Conservation (phyloP, 805 yeast species). For the Grigorovia transvaalensis region DNA sequence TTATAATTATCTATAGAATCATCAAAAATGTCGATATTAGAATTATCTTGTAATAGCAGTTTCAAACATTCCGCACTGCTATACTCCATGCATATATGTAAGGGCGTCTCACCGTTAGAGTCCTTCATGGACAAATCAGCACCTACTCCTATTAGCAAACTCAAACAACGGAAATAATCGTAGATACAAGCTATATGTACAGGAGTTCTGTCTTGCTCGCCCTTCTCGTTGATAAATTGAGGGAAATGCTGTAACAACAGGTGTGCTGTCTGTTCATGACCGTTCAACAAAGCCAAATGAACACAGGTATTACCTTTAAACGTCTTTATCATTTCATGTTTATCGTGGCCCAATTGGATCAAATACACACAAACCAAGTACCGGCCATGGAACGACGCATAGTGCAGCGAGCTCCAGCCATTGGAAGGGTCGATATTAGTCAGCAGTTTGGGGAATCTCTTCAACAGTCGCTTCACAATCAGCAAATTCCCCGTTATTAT, state of each 20-base stretch:
- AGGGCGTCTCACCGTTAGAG: conserved; percentile 65
- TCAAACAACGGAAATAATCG: conserved; percentile 55
- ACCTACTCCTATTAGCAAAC: conserved; percentile 57
- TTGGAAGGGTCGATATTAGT: conserved; percentile 56
- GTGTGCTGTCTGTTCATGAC: conserved; percentile 65
- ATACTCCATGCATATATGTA: conserved; percentile 71
- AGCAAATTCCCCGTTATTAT: conserved; percentile 50
- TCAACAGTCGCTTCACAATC: conserved; percentile 54
- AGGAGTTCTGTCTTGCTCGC: conserved; percentile 45
- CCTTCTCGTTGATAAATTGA: conserved; percentile 39
- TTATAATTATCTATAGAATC: conserved; percentile 44
- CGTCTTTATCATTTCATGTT: conserved; percentile 38
- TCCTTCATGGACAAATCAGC: conserved; percentile 70
- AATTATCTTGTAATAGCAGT: conserved; percentile 34
- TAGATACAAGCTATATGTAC: conserved; percentile 56
- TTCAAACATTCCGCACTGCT: conserved; percentile 52
- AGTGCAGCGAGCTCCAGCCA: conserved; percentile 81
- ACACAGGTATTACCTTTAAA: conserved; percentile 54
- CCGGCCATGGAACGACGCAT: conserved; percentile 66
- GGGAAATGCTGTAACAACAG: conserved; percentile 58
- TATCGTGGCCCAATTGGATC: conserved; percentile 47
- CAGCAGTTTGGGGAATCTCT: conserved; percentile 57
- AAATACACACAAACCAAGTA: conserved; percentile 55
- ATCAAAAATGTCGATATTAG: conserved; percentile 25
- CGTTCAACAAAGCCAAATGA: conserved; percentile 55